Conservation (phyloP, 805 yeast species). For the Metschnikowia vanudenii region DNA sequence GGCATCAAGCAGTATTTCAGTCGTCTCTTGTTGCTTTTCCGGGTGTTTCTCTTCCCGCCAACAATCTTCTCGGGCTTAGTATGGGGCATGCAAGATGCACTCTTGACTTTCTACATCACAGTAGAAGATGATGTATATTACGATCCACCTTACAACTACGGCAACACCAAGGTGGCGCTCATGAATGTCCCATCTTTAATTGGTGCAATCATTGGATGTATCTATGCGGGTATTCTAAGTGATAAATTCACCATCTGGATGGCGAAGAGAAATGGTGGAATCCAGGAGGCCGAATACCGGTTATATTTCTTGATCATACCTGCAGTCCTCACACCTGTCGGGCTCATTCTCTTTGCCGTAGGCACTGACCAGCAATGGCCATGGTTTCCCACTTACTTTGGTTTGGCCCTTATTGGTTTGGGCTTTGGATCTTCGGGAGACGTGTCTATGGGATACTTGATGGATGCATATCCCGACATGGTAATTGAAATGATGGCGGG, state of each 20-base stretch:
- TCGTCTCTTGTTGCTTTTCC: conserved; percentile 48
- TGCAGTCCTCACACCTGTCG: conserved; percentile 57
- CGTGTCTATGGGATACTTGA: conserved; percentile 62
- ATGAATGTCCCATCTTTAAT: conserved; percentile 72
- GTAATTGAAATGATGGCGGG: conserved; percentile 72
- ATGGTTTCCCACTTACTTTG: conserved; percentile 57
- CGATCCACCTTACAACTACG: conserved; percentile 64
- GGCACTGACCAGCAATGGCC: conserved; percentile 57
- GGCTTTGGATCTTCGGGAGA: conserved; percentile 74
- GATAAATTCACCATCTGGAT: conserved; percentile 60
- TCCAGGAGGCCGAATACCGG: conserved; percentile 65
- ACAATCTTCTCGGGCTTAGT: conserved; percentile 64
- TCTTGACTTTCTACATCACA: conserved; percentile 70
- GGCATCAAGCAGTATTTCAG: conserved; percentile 66
- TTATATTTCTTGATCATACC: conserved; percentile 56
- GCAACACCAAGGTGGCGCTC: conserved; percentile 64
- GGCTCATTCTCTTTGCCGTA: conserved; percentile 63
- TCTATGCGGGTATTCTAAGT: conserved; percentile 59
- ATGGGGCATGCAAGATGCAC: conserved; percentile 81
- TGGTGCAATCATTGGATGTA: conserved; percentile 66
- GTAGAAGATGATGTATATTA: conserved; percentile 68
- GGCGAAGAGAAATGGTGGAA: conserved; percentile 59
- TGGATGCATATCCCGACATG: conserved; percentile 70
- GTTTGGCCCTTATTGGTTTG: conserved; percentile 63
- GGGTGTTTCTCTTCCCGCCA: conserved; percentile 64